Percentiles rank a stretch among this genome's conserved stretches.
Conservation (phyloP, 2,329 filamentous ascomycete species). For the Colletotrichum gloeosporioides region DNA sequence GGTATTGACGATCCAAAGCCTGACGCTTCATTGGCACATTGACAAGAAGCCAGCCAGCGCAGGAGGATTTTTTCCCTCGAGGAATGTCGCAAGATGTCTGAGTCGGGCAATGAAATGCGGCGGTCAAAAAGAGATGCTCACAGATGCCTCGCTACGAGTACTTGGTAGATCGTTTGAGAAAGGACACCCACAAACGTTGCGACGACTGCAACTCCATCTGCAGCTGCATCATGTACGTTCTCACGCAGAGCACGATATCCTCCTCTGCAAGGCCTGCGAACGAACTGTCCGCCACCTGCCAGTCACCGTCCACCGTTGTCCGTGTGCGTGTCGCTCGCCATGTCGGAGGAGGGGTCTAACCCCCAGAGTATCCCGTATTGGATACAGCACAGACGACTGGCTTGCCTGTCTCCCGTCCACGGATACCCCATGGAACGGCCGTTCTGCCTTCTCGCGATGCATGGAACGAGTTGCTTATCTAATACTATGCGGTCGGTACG, state of each 20-base stretch:
- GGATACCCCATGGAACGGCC: background rate
- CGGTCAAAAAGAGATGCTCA: background rate
- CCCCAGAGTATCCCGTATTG: background rate
- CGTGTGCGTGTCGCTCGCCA: background rate
- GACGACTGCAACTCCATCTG: background rate
- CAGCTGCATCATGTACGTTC: background rate
- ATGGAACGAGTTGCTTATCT: background rate
- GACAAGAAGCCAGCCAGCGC: background rate
- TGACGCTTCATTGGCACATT: slow-evolving; percentile 9
- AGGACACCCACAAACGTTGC: background rate
- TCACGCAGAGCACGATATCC: background rate
- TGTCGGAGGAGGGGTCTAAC: background rate
- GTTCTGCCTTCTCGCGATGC: background rate
- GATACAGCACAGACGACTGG: background rate
- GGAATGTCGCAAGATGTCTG: background rate
- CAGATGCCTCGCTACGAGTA: background rate
- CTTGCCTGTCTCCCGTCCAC: background rate
- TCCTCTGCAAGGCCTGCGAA: background rate
- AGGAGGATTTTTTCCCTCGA: background rate
- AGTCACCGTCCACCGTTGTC: background rate
- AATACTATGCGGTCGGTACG: background rate
- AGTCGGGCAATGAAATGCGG: background rate
- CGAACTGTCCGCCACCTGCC: background rate
- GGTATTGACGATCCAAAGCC: slow-evolving; percentile 5
- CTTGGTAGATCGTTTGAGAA: background rate